Conservation (phyloP, 106 monocot genomes). For the Chionographis japonica region DNA sequence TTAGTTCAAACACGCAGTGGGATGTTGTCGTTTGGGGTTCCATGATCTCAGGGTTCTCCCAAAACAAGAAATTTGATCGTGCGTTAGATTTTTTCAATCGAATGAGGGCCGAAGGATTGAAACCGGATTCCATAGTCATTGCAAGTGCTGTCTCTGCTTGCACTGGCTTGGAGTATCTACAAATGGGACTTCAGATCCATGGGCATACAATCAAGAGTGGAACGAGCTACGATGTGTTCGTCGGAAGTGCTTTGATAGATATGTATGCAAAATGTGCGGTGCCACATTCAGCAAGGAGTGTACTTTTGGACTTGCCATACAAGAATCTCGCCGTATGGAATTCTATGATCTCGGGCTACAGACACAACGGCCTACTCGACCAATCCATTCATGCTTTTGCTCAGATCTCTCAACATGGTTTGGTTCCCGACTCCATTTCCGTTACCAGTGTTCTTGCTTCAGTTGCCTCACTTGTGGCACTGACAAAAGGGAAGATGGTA, state of each 20-base stretch:
- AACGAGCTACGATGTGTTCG: conserved; percentile 16
- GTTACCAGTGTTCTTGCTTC: conserved; percentile 41
- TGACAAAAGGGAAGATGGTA: conserved; percentile 43
- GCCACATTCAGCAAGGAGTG: conserved; percentile 11
- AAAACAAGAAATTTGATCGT: conserved; percentile 17
- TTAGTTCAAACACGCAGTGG: conserved; percentile 19
- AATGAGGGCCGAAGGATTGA: conserved; percentile 18
- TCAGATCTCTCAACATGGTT: conserved; percentile 24
- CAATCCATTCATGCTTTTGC: conserved; percentile 19
- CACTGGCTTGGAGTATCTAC: conserved; percentile 5
- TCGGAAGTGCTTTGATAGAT: conserved; percentile 37
- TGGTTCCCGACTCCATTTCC: conserved; percentile 38
- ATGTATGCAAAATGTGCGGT: conserved; percentile 39
- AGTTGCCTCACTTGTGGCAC: conserved; percentile 20
- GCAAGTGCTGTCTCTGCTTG: conserved; percentile 20
- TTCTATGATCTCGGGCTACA: conserved; percentile 41
- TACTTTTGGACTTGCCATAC: conserved; percentile 7
- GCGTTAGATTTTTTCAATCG: conserved; percentile 27
- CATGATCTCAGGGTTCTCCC: conserved; percentile 39
- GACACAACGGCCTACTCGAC: conserved; percentile 17
- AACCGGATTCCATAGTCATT: conserved; percentile 27
- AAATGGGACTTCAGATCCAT: conserved; percentile 34
- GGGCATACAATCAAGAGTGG: conserved; percentile 28
- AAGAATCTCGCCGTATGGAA: conserved; percentile 50
- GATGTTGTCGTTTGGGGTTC: conserved; percentile 37